A percentile compares a stretch with the other conserved stretches of the same genome.
phyloP scores from a whole-genome alignment of 1,284 basidiomycete species.

The Porogramme epimiltina region DNA sequence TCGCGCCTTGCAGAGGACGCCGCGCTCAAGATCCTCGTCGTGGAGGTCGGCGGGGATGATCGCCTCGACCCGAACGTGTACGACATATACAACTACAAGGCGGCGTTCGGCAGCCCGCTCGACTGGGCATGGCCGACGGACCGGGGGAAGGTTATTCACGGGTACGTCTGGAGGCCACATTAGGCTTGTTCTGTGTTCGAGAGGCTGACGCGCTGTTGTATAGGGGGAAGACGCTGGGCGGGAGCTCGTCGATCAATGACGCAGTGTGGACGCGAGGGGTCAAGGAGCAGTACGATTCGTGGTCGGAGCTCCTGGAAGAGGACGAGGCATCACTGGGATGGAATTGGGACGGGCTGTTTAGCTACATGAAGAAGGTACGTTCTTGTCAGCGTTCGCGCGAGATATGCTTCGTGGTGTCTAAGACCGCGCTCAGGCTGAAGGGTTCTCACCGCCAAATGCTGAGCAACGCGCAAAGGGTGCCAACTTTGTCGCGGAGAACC shows the following conservation, averaged over 20 bases:
- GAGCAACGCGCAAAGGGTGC: slow-evolving; percentile 51
- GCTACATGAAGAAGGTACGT: slow-evolving; percentile 48
- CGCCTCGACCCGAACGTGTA: slow-evolving; percentile 47
- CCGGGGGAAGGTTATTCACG: slow-evolving; percentile 47
- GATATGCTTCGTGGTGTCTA: too few relatives aligned
- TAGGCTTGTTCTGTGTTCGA: background rate
- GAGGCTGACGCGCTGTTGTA: too few relatives aligned
- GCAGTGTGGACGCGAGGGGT: slow-evolving; percentile 58
- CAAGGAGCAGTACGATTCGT: slow-evolving; percentile 60
- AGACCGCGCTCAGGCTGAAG: slow-evolving; percentile 43
- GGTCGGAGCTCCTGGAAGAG: slow-evolving; percentile 50
- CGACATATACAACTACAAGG: slow-evolving; percentile 50
- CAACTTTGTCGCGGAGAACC: slow-evolving; percentile 44
- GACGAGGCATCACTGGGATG: slow-evolving; percentile 51
- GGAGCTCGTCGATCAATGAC: slow-evolving; percentile 62
- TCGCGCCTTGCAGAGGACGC: slow-evolving; percentile 60
- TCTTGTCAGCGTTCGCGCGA: too few relatives aligned
- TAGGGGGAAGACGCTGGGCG: slow-evolving; percentile 53
- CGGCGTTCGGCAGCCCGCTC: slow-evolving; percentile 47
- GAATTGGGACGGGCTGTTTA: slow-evolving; percentile 56
- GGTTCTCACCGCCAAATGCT: slow-evolving; percentile 54
- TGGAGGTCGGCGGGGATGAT: slow-evolving; percentile 60
- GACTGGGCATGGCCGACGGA: slow-evolving; percentile 54
- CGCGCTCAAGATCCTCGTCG: slow-evolving; percentile 50
- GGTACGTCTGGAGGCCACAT: too few relatives aligned